These are phyloP conservation scores for Komagataella populi DNA, from an alignment of 805 yeast species.

Conservation along the genomic window DNA sequence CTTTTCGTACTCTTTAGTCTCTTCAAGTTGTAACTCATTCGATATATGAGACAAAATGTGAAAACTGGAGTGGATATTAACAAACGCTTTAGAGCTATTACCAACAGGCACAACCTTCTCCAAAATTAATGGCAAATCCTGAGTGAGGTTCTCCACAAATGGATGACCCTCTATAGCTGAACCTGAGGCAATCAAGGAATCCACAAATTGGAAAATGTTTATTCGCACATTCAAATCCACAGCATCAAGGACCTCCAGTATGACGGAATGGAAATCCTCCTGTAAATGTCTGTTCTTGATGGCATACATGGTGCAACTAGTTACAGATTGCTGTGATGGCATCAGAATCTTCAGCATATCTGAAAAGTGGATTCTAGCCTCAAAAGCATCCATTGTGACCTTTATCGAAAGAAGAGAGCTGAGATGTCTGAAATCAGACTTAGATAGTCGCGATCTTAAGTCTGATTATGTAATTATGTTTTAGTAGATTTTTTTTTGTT, in stretches of 20 bases:
- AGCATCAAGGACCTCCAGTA: conserved; percentile 41
- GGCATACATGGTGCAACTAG: conserved; percentile 41
- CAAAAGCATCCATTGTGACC: conserved; percentile 69
- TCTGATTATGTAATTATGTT: not conserved
- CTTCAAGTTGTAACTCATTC: conserved; percentile 6
- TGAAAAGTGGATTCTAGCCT: conserved; percentile 64
- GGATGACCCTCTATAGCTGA: conserved; percentile 5
- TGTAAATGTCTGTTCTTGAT: conserved; percentile 41
- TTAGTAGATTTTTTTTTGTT: not conserved
- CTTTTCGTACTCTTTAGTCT: conserved; percentile 10
- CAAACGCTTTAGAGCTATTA: conserved; percentile 11
- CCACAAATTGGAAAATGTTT: conserved; percentile 58
- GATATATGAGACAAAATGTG: conserved; percentile 14
- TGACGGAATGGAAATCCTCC: conserved; percentile 57
- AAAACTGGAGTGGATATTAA: conserved; percentile 15
- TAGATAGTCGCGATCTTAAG: not conserved
- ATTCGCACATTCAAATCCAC: conserved; percentile 49
- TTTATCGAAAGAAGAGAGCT: not conserved
- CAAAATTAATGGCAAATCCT: conserved; percentile 20
- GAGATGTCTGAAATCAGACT: not conserved
- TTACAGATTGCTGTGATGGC: conserved; percentile 43
- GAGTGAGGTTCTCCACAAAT: conserved; percentile 10
- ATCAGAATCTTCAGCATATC: conserved; percentile 51
- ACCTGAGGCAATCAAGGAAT: conserved; percentile 28
- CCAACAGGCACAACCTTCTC: conserved; percentile 21